phyloP scores from a whole-genome alignment of 108 stramenopile species.

The Bacterosira constricta region DNA sequence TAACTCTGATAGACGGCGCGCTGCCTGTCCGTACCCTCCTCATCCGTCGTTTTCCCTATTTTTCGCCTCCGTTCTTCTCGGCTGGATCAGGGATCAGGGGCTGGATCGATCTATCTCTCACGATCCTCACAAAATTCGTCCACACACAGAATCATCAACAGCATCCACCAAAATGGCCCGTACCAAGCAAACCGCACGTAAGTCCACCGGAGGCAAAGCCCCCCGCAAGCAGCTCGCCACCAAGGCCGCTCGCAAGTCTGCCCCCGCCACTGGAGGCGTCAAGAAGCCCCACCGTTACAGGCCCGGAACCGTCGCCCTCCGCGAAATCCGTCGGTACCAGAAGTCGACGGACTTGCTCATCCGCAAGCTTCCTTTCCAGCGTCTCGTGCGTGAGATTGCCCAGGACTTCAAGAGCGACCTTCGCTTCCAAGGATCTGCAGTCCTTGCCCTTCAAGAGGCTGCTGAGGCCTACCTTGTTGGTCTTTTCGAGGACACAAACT shows the following conservation, averaged over 20 bases:
- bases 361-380: constrained; percentile 5
- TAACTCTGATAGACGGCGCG: not conserved
- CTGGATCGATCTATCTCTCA: too few species aligned
- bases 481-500: not conserved
- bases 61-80: not conserved
- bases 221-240: too few species aligned
- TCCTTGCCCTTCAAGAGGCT: not conserved
- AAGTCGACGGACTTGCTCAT: not conserved
- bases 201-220: too few species aligned
- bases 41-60: not conserved
- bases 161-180: not conserved
- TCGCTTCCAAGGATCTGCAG: not conserved
- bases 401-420: not conserved
- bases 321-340: constrained; percentile 93
- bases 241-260: too few species aligned
- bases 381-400: constrained; percentile 1
- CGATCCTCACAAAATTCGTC: not conserved
- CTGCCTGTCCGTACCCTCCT: not conserved
- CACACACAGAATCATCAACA: too few species aligned
- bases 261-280: constrained; percentile 44
- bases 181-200: not conserved
- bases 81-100: too few species aligned
- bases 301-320: constrained; percentile 84
- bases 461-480: not conserved
- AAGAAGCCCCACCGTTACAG: constrained; percentile 89